These are phyloP conservation scores for Zizania latifolia DNA, from an alignment of 176 grass and related monocot species.

Conservation along the genomic window DNA sequence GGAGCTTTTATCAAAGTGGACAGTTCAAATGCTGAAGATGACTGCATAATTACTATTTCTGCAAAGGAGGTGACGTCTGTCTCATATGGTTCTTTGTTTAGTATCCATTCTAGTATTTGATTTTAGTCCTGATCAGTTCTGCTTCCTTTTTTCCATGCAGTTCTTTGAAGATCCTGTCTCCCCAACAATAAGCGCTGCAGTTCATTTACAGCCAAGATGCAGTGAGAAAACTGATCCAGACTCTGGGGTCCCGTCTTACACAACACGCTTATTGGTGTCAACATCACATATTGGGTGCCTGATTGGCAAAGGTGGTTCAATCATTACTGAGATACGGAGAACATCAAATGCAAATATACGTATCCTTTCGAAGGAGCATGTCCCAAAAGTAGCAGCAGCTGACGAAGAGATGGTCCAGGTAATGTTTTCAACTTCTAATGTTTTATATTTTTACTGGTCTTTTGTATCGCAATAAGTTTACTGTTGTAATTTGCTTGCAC, in stretches of 20 bases:
- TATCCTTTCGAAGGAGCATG: slow-evolving; percentile 93
- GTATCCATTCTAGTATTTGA: not conserved
- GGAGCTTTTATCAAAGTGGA: slow-evolving; percentile 89
- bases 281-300: slow-evolving; percentile 93
- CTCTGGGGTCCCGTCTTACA: slow-evolving; percentile 56
- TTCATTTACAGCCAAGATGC: slow-evolving; percentile 80
- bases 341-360: slow-evolving; percentile 78
- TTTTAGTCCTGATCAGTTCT: slow-evolving; percentile 11
- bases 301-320: slow-evolving; percentile 94
- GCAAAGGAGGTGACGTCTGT: slow-evolving; percentile 66
- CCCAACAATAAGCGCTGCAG: slow-evolving; percentile 80
- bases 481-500: not conserved
- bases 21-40: slow-evolving; percentile 65
- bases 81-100: not conserved
- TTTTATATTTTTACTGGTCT: not conserved
- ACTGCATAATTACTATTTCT: slow-evolving; percentile 91
- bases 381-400: slow-evolving; percentile 87
- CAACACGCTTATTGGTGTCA: slow-evolving; percentile 82
- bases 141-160: slow-evolving; percentile 41
- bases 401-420: slow-evolving; percentile 99
- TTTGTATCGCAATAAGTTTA: not conserved
- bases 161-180: slow-evolving; percentile 91
- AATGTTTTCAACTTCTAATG: slow-evolving; percentile 15
- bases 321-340: slow-evolving; percentile 90
- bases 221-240: slow-evolving; percentile 84